A percentile compares a stretch with the other conserved stretches of the same genome.
phyloP scores from a whole-genome alignment of 2,329 filamentous ascomycete species.

The Sclerotinia sclerotiorum region DNA sequence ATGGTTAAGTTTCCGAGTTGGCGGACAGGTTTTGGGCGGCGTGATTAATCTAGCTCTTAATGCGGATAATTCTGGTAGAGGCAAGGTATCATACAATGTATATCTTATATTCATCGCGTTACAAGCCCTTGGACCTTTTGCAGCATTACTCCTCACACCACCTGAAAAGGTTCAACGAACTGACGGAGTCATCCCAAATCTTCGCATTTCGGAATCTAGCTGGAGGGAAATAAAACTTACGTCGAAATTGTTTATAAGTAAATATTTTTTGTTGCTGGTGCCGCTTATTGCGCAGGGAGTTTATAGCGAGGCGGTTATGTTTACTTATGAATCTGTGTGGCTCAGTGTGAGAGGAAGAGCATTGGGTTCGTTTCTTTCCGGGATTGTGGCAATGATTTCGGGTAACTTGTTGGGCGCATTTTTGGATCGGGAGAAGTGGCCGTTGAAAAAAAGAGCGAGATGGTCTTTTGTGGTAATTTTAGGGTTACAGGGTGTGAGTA shows the following conservation, averaged over 20 bases:
- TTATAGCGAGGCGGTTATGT: constrained; percentile 70
- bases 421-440: constrained; percentile 32
- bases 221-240: constrained; percentile 61
- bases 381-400: constrained; percentile 62
- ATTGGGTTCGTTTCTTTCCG: constrained; percentile 68
- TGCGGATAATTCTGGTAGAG: constrained; percentile 53
- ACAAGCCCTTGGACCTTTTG: constrained; percentile 64
- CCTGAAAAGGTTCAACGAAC: constrained; percentile 63
- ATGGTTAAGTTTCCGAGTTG: constrained; percentile 61
- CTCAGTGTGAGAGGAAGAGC: constrained; percentile 69
- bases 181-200: constrained; percentile 61
- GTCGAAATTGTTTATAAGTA: constrained; percentile 57
- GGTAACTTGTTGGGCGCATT: constrained; percentile 62
- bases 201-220: constrained; percentile 57
- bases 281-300: constrained; percentile 70
- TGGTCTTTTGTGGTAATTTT: constrained; percentile 37
- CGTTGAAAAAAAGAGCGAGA: constrained; percentile 35
- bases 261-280: constrained; percentile 62
- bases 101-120: constrained; percentile 70
- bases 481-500: constrained; percentile 54
- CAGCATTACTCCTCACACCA: constrained; percentile 60
- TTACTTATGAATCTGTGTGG: constrained; percentile 67
- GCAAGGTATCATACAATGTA: constrained; percentile 67
- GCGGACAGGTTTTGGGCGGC: constrained; percentile 69
- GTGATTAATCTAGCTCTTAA: constrained; percentile 71